Evolutionary conservation across 2,329 filamentous ascomycete species (phyloP).

Genomic region (Ampelomyces quisqualis): DNA sequence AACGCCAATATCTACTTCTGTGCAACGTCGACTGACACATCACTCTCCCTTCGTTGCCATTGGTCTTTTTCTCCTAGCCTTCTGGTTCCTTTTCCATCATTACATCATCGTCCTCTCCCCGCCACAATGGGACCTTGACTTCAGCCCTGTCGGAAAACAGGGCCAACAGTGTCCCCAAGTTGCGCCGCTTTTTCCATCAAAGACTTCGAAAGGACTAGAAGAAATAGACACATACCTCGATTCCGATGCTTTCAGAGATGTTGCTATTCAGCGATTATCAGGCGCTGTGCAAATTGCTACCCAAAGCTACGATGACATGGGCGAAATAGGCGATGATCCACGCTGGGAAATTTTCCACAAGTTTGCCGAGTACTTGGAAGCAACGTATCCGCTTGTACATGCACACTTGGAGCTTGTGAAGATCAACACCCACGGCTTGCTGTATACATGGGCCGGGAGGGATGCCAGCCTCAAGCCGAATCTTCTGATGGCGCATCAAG

Average conservation of each 20-base stretch:
- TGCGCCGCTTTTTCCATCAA: constrained; percentile 27
- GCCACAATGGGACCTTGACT: constrained; percentile 15
- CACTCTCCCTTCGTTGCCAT: constrained; percentile 6
- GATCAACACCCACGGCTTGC: constrained; percentile 60
- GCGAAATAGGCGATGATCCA: constrained; percentile 55
- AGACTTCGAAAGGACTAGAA: constrained; percentile 29
- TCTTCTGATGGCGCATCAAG: constrained; percentile 64
- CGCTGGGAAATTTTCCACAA: constrained; percentile 61
- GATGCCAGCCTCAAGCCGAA: constrained; percentile 55
- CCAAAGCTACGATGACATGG: constrained; percentile 58
- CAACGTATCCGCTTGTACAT: constrained; percentile 43
- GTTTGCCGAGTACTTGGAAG: constrained; percentile 48
- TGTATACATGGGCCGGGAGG: constrained; percentile 60
- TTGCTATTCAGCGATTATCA: constrained; percentile 44
- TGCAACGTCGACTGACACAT: constrained; percentile 1
- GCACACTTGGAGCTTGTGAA: constrained; percentile 52
- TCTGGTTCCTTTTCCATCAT: constrained; percentile 15
- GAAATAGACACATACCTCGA: constrained; percentile 30
- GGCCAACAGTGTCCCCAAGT: constrained; percentile 32
- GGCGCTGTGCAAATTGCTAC: constrained; percentile 57
- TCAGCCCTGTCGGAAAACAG: constrained; percentile 3
- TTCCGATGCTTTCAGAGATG: constrained; percentile 31
- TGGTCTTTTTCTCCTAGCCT: constrained; percentile 8
- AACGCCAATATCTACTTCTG: neutral
- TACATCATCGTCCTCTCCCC: constrained; percentile 12